These are phyloP conservation scores for Candida methanosorbosa DNA, from an alignment of 805 yeast species.

Conservation along the genomic window DNA sequence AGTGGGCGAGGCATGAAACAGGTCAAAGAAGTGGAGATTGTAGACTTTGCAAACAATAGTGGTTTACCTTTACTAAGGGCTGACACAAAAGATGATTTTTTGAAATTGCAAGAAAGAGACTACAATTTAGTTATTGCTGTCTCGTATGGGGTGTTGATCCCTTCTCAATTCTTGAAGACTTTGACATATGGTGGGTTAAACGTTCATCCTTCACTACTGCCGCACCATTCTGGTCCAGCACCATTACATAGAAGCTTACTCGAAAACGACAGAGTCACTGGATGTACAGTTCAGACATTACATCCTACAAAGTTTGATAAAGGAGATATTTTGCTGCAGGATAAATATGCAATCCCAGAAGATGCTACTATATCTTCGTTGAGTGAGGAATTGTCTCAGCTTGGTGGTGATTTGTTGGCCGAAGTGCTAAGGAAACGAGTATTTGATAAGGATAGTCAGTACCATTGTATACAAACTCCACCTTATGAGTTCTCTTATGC, in stretches of 20 bases:
- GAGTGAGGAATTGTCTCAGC: slow-evolving; percentile 39
- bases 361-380: slow-evolving; percentile 39
- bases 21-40: slow-evolving; percentile 46
- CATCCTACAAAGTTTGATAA: slow-evolving; percentile 83
- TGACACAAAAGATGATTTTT: slow-evolving; percentile 34
- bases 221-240: slow-evolving; percentile 78
- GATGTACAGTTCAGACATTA: slow-evolving; percentile 83
- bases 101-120: slow-evolving; percentile 12
- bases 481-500: slow-evolving; percentile 43
- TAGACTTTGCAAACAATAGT: slow-evolving; percentile 25
- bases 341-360: slow-evolving; percentile 29
- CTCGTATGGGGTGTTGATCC: slow-evolving; percentile 81
- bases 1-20: slow-evolving; percentile 49
- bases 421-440: slow-evolving; percentile 30
- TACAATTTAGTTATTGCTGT: slow-evolving; percentile 81
- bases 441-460: slow-evolving; percentile 13
- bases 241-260: slow-evolving; percentile 79
- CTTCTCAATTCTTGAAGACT: slow-evolving; percentile 40
- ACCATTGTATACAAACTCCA: slow-evolving; percentile 12
- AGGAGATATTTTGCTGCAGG: slow-evolving; percentile 62
- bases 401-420: slow-evolving; percentile 55
- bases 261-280: slow-evolving; percentile 54
- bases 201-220: slow-evolving; percentile 88
- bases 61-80: slow-evolving; percentile 38
- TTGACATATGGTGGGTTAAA: slow-evolving; percentile 67